Conservation (phyloP, 371 early-diverging fungal species). For the Apophysomyces sp. region DNA sequence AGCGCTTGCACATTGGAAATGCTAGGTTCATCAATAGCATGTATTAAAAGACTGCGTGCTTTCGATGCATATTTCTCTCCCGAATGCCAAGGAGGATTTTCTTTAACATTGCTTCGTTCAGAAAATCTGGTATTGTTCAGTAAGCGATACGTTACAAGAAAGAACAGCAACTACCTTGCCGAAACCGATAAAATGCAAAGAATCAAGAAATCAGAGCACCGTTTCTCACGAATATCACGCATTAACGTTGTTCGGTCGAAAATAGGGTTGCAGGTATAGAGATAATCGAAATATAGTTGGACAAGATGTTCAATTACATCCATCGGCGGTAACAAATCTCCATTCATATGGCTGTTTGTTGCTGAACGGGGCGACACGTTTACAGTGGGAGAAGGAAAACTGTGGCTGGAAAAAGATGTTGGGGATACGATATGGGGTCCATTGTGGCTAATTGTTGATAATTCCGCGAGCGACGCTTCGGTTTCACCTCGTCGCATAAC, state of each 20-base stretch:
- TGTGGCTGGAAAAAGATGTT: not conserved
- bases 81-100: slow-evolving; percentile 47
- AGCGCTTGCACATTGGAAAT: slow-evolving; percentile 54
- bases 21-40: slow-evolving; percentile 48
- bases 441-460: not conserved
- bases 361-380: not conserved
- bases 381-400: not conserved
- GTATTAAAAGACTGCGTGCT: slow-evolving; percentile 27
- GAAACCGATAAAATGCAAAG: slow-evolving; percentile 33
- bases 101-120: slow-evolving; percentile 30
- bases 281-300: slow-evolving; percentile 51
- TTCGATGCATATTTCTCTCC: slow-evolving; percentile 49
- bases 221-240: slow-evolving; percentile 24
- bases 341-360: not conserved
- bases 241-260: slow-evolving; percentile 40
- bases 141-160: not conserved
- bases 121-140: slow-evolving; percentile 30
- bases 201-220: slow-evolving; percentile 36
- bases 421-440: not conserved
- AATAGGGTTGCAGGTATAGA: slow-evolving; percentile 49
- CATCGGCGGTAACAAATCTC: slow-evolving; percentile 22
- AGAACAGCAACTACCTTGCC: slow-evolving; percentile 30
- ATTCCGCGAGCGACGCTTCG: not conserved
- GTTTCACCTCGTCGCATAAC: not conserved
- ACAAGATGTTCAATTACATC: slow-evolving; percentile 54